Base-by-base conservation (phyloP, 169 alveolate species). In the Cryptosporidium meleagridis region DNA sequence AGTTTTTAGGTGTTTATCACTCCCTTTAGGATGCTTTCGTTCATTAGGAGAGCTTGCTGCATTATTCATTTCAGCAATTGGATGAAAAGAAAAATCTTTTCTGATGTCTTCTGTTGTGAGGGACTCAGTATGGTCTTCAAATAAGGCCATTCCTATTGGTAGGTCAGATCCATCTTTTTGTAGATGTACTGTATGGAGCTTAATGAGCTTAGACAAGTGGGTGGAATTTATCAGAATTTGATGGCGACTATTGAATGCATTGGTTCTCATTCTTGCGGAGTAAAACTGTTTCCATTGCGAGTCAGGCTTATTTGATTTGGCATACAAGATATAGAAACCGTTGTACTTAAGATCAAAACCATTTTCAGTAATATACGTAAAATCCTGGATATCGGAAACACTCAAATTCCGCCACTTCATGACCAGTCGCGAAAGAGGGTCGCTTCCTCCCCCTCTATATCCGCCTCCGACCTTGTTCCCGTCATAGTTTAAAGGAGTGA, bases 381-480 rank as follows among this genome's bases (percentile, higher is more conserved):
- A 80, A 33, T 80, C 75, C 35, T 80, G 68, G 29, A 59, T 31
- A 26, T 80, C 75, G 12, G 68, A 23, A 16, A 41, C 53, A 65
- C 75, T 80, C 26, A 80, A 41, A 26, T 80, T 80, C 21, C 75
- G 29, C 89, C 89, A 80, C 21, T 67, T 80, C 67, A 41, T 61
- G 9, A 62, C 75, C 29, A 80, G 37, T 16, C 89, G 23, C 9
- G 75, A 62, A 31, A 80, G 75, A 10, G 89, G 75, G 33, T 80
- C 80, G 31, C 80, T 80, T 4, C 75, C 75, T 23, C 89, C 89
- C 23, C 75, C 89, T 61, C 87, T 75, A 41, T 80, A 80, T 18
- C 89, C 89, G 0, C 87, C 89, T 12, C 89, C 89, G n/a, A 80
- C 89, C 26, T 59, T 80, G 39, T 59, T 80, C 31, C 89, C 89